These are phyloP conservation scores for Fusarium musae DNA, from an alignment of 2,329 filamentous ascomycete species.

Conservation along the genomic window DNA sequence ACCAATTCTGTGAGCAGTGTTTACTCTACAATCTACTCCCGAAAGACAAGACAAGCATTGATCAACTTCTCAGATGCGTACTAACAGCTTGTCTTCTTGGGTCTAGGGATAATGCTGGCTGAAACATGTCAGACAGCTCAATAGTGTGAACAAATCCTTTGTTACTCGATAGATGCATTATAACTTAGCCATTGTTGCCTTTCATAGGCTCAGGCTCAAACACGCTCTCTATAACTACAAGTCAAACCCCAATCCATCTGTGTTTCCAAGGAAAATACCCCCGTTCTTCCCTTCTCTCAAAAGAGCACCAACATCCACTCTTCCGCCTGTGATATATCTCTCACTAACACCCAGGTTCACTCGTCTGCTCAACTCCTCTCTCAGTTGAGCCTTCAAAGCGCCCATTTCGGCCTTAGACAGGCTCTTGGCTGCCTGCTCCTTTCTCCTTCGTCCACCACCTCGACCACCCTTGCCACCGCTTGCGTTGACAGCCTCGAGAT, in stretches of 20 bases:
- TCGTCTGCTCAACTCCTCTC: conserved; percentile 73
- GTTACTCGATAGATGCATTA: not conserved
- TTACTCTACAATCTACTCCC: not conserved
- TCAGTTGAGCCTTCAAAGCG: conserved; percentile 76
- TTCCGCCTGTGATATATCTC: conserved; percentile 82
- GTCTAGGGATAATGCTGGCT: not conserved
- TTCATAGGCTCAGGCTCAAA: not conserved
- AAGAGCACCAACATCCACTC: conserved; percentile 84
- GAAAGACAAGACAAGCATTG: not conserved
- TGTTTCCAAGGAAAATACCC: conserved; percentile 51
- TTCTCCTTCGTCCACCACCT: conserved; percentile 77
- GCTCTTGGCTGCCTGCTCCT: conserved; percentile 75
- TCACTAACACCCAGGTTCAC: conserved; percentile 91
- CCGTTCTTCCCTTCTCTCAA: conserved; percentile 67
- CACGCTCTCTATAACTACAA: conserved; percentile 32
- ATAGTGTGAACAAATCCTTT: not conserved
- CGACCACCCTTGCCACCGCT: conserved; percentile 72
- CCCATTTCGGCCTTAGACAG: conserved; percentile 80
- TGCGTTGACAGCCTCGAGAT: conserved; percentile 83
- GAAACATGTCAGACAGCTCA: not conserved
- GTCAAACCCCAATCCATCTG: conserved; percentile 53
- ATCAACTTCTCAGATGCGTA: not conserved
- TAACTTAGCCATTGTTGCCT: not conserved
- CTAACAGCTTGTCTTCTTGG: not conserved
- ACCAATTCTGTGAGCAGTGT: not conserved